Evolutionary conservation across 2,329 filamentous ascomycete species (phyloP).

Genomic region (Gyromitra esculenta): DNA sequence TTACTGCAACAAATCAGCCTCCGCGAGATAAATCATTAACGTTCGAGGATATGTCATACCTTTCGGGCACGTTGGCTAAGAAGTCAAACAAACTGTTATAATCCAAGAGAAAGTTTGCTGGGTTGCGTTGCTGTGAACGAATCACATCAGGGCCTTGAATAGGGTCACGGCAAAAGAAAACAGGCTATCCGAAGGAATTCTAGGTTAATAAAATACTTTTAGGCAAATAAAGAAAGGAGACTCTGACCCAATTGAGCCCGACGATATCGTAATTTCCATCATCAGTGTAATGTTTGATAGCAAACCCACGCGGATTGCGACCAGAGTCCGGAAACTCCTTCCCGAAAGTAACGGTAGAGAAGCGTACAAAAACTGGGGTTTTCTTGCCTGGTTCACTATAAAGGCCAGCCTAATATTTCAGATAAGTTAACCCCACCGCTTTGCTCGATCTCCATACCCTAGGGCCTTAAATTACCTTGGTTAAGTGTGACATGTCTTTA

Average conservation of each 20-base stretch:
- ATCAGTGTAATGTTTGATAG: slow-evolving; percentile 65
- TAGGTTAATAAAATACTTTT: neutral
- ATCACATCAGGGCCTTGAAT: slow-evolving; percentile 65
- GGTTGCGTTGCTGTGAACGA: slow-evolving; percentile 63
- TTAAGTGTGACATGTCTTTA: slow-evolving; percentile 54
- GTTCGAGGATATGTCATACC: slow-evolving; percentile 32
- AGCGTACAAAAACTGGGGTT: slow-evolving; percentile 63
- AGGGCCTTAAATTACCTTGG: slow-evolving; percentile 34
- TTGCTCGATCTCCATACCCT: neutral
- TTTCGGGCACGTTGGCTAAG: slow-evolving; percentile 64
- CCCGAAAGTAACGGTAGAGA: slow-evolving; percentile 63
- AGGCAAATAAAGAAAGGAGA: neutral
- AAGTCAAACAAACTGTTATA: slow-evolving; percentile 65
- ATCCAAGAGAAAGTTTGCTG: slow-evolving; percentile 65
- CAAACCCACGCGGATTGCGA: slow-evolving; percentile 64
- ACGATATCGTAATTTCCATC: slow-evolving; percentile 66
- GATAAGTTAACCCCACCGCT: slow-evolving; percentile 40
- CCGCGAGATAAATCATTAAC: neutral
- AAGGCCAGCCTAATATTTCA: slow-evolving; percentile 60
- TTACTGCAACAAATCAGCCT: slow-evolving; percentile 58
- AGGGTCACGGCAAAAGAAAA: slow-evolving; percentile 66
- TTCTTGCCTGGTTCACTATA: slow-evolving; percentile 61
- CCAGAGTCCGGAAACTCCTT: slow-evolving; percentile 63
- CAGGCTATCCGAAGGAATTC: slow-evolving; percentile 58
- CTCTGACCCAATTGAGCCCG: slow-evolving; percentile 62